These are phyloP conservation scores for Leishmania lainsoni DNA, from an alignment of 208 protist species.

Conservation along the genomic window DNA sequence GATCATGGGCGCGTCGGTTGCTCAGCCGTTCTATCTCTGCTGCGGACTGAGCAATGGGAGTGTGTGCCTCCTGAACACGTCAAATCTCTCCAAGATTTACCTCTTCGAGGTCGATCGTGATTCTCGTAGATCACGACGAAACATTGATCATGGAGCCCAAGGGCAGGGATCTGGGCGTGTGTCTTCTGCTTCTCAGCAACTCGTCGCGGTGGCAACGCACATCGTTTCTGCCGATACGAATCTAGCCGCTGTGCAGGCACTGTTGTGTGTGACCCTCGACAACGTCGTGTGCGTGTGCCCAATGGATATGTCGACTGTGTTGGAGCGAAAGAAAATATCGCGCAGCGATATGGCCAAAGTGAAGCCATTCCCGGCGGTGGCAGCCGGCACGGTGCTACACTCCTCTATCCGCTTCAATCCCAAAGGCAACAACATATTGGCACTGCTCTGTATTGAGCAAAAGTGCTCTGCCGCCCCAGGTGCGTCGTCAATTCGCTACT, in stretches of 20 bases:
- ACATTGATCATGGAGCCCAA: slow-evolving; percentile 19
- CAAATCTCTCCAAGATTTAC: slow-evolving; percentile 69
- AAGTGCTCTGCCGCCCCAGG: not conserved
- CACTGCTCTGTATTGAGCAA: slow-evolving; percentile 11
- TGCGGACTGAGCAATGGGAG: slow-evolving; percentile 65
- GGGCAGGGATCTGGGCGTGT: not conserved
- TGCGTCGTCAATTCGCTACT: not conserved
- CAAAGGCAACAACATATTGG: slow-evolving; percentile 15
- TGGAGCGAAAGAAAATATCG: slow-evolving; percentile 39
- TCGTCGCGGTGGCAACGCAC: slow-evolving; percentile 29
- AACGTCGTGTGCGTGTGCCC: slow-evolving; percentile 27
- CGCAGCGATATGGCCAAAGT: slow-evolving; percentile 33
- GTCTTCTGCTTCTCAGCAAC: slow-evolving; percentile 15
- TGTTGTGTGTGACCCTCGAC: slow-evolving; percentile 36
- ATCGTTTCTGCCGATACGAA: not conserved
- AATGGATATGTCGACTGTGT: slow-evolving; percentile 35
- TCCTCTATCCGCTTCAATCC: slow-evolving; percentile 26
- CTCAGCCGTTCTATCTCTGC: slow-evolving; percentile 47
- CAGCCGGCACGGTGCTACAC: slow-evolving; percentile 14
- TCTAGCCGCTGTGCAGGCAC: slow-evolving; percentile 10
- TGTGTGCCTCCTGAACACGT: slow-evolving; percentile 70
- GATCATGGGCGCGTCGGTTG: slow-evolving; percentile 28
- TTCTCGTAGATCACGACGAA: slow-evolving; percentile 4
- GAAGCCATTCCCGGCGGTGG: slow-evolving; percentile 19
- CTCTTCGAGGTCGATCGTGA: slow-evolving; percentile 52